These are phyloP conservation scores for Boletellus ananas DNA, from an alignment of 768 basidiomycete genomes.

Conservation along the genomic window DNA sequence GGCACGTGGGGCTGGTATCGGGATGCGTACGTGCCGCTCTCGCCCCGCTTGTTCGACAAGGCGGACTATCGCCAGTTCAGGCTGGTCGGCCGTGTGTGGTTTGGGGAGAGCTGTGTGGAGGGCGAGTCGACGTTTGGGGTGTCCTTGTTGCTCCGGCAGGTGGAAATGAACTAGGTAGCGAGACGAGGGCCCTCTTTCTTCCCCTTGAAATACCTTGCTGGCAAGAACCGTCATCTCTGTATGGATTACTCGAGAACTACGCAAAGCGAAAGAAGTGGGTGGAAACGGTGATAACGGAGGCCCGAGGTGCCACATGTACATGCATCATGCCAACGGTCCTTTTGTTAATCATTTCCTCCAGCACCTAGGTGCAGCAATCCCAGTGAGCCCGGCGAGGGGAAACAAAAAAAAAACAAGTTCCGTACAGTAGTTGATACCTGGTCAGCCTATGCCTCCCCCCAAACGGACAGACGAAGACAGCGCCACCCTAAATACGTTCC, in stretches of 20 bases:
- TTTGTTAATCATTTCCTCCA: background rate
- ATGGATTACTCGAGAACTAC: background rate
- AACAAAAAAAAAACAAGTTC: too few relatives aligned
- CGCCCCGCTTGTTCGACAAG: constrained; percentile 43
- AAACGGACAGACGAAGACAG: background rate
- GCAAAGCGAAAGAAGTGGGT: too few relatives aligned
- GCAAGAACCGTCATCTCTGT: too few relatives aligned
- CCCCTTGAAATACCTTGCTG: too few relatives aligned
- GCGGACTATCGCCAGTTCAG: constrained; percentile 44
- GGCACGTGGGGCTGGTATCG: constrained; percentile 32
- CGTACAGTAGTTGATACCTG: background rate
- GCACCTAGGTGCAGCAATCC: background rate
- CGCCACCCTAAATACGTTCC: background rate
- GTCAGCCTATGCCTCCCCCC: background rate
- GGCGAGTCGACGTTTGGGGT: constrained; percentile 36
- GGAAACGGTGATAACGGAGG: too few relatives aligned
- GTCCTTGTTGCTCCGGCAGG: constrained; percentile 39
- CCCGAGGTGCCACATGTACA: too few relatives aligned
- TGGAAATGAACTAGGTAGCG: constrained; percentile 30
- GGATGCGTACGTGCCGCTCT: constrained; percentile 46
- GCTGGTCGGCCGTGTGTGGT: constrained; percentile 36
- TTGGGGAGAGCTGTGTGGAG: constrained; percentile 28
- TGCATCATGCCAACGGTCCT: too few relatives aligned
- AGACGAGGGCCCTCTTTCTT: background rate
- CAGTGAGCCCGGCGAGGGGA: background rate